Evolutionary conservation across 148 eudicot species (phyloP).

Genomic region (Fagopyrum tataricum): DNA sequence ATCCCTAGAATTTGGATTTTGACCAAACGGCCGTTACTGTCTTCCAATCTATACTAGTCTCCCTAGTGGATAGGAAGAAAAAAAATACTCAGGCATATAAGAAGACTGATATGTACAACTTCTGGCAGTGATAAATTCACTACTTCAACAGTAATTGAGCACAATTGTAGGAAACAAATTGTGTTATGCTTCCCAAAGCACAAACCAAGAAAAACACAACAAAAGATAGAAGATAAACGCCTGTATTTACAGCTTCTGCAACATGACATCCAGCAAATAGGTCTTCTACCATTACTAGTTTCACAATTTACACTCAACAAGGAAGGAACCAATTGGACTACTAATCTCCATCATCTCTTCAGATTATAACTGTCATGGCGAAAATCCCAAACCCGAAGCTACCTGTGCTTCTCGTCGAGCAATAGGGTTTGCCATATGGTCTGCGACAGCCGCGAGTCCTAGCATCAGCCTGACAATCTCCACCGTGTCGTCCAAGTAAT

Average conservation of each 20-base stretch:
- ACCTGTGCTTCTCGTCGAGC: background rate
- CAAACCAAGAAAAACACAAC: background rate
- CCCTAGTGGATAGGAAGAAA: background rate
- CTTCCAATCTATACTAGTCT: too few relatives aligned
- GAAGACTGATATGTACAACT: background rate
- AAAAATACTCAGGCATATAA: too few relatives aligned
- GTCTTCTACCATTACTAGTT: background rate
- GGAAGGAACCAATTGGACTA: background rate
- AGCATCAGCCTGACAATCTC: constrained; percentile 13
- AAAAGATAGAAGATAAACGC: background rate
- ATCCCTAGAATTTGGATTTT: too few relatives aligned
- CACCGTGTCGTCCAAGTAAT: constrained; percentile 4
- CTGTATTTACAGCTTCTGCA: constrained; percentile 5
- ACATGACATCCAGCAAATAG: background rate
- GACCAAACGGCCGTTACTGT: too few relatives aligned
- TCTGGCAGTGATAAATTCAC: background rate
- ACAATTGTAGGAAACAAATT: background rate
- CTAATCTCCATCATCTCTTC: background rate
- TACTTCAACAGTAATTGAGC: background rate
- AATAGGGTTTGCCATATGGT: constrained; percentile 10
- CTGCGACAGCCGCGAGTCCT: constrained; percentile 10
- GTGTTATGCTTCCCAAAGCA: background rate
- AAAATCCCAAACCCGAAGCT: background rate
- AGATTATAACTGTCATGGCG: background rate
- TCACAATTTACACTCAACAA: constrained; percentile 11